phyloP scores from a whole-genome alignment of 2,329 filamentous ascomycete genomes.

The Teratosphaeria gauchensis region DNA sequence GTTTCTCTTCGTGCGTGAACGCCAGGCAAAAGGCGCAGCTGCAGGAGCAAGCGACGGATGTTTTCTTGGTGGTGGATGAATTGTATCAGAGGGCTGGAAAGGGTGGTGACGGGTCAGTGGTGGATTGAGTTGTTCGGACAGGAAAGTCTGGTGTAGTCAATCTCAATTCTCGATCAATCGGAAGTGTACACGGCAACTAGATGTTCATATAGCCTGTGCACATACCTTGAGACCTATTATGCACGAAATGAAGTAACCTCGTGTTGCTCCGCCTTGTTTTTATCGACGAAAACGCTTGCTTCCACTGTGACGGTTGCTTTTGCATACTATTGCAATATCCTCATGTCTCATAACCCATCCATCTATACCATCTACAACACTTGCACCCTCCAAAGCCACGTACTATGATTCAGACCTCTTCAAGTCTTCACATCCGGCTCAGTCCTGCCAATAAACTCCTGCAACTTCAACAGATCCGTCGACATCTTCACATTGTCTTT shows the following conservation, averaged over 20 bases:
- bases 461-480: constrained; percentile 77
- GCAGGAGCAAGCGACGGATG: too few species aligned
- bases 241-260: neutral
- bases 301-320: neutral
- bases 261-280: neutral
- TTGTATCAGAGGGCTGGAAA: too few species aligned
- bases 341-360: neutral
- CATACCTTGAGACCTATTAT: neutral
- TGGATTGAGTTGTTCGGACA: too few species aligned
- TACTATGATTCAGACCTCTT: neutral
- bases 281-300: neutral
- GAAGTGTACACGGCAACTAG: too few species aligned
- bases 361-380: neutral
- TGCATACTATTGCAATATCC: neutral
- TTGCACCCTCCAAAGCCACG: neutral
- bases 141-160: too few species aligned
- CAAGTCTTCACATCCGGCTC: constrained; percentile 95
- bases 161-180: too few species aligned
- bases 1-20: too few species aligned
- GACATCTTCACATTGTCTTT: constrained; percentile 82
- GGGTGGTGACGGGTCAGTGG: too few species aligned
- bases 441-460: constrained; percentile 84
- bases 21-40: too few species aligned
- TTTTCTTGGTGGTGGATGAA: too few species aligned
- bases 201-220: too few species aligned